Evolutionary conservation across 371 early-diverging fungal species (phyloP), one percentile per base, ranked within the genome.

Genomic region (Rhizoclosmatium hyalinum): DNA sequence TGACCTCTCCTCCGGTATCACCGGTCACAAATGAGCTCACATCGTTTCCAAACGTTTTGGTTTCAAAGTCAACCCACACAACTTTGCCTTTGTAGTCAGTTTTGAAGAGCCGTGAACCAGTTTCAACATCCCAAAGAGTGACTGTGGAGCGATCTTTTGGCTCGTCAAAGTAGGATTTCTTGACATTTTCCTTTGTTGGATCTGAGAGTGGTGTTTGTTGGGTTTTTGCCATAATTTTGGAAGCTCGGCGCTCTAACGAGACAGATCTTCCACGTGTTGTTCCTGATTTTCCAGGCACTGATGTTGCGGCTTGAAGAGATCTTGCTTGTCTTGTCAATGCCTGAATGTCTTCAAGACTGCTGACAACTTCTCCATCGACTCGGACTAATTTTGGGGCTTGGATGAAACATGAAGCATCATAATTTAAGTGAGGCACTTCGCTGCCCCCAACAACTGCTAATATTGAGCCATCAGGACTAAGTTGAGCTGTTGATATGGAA

Each of bases 21-120:
- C 65, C 73, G 2, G 73, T 73, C n/a, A 73, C 32, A 41, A 73
- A 53, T 19, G 73, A 17, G 44, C 41, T 64, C 5, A 42, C 42
- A 43, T 42, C 65, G 14, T 45, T 42, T 14, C 65, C 65, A 64
- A 14, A 42, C 55, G n/a, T 55, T 50, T 50, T 6, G 17, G n/a
- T 64, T n/a, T 64, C 65, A 64, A 64, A 64, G 65, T 64, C 44
- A 21, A 24, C 21, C 65, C 65, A 64, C 8, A 64, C 44, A n/a
- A 64, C 17, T 12, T 64, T 64, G 14, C 65, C 65, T 14, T 12
- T 32, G 44, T 44, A 64, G 12, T n/a, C 14, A 8, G 12, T n/a
- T 32, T 42, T 32, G 2, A 64, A 42, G 44, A 64, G n/a, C 6
- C 65, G 32, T 17, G 43, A 8, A 8, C 65, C 65, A 3, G 65